phyloP scores from a whole-genome alignment of 1,139 yeast genomes.

The Yamadazyma friedrichii region DNA sequence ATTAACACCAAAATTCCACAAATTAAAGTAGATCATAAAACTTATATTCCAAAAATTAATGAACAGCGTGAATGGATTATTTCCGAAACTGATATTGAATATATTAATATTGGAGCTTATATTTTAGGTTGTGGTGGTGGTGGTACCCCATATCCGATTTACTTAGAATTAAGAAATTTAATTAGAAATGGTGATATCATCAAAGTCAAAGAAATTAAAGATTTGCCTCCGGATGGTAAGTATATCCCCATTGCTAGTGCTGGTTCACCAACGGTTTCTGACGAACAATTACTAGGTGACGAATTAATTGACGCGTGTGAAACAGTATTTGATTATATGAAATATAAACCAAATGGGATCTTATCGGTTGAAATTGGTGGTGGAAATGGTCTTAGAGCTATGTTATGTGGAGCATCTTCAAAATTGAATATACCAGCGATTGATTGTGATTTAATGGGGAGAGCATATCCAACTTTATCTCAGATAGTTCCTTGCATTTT shows the following conservation, averaged over 20 bases:
- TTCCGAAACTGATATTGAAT: slow-evolving; percentile 38
- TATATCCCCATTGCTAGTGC: slow-evolving; percentile 40
- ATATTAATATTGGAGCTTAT: slow-evolving; percentile 40
- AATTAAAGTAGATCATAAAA: slow-evolving; percentile 18
- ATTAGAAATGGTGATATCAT: slow-evolving; percentile 31
- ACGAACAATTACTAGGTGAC: slow-evolving; percentile 39
- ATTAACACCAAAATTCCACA: slow-evolving; percentile 7
- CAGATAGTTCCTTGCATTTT: slow-evolving; percentile 34
- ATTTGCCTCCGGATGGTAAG: slow-evolving; percentile 23
- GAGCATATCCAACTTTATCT: slow-evolving; percentile 41
- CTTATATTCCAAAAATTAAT: slow-evolving; percentile 33
- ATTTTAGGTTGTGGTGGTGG: slow-evolving; percentile 53
- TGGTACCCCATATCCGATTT: slow-evolving; percentile 45
- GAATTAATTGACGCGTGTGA: slow-evolving; percentile 33
- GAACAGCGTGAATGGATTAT: slow-evolving; percentile 37
- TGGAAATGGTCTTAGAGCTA: slow-evolving; percentile 40
- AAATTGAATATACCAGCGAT: slow-evolving; percentile 29
- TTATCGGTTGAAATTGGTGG: slow-evolving; percentile 45
- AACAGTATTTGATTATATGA: slow-evolving; percentile 23
- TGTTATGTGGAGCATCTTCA: slow-evolving; percentile 16
- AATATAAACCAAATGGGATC: slow-evolving; percentile 24
- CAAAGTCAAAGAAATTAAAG: slow-evolving; percentile 32
- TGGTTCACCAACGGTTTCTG: slow-evolving; percentile 48
- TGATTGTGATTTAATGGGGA: slow-evolving; percentile 46
- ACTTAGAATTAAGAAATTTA: slow-evolving; percentile 30